phyloP scores from a whole-genome alignment of 2,329 filamentous ascomycete species.

The Neofusicoccum ribis region DNA sequence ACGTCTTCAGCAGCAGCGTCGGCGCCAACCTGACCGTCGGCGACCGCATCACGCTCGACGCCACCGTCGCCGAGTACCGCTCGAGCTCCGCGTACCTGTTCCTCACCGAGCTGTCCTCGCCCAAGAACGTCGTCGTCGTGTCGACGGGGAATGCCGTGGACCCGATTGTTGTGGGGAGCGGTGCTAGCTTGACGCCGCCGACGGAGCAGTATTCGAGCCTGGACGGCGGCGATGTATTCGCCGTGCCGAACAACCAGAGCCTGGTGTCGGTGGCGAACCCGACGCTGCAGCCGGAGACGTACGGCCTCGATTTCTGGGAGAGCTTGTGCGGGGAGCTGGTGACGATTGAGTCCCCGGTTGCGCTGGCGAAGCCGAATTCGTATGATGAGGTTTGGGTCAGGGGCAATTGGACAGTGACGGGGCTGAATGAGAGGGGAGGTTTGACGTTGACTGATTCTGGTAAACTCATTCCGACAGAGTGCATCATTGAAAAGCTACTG shows the following conservation, averaged over 20 bases:
- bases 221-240: constrained; percentile 66
- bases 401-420: constrained; percentile 64
- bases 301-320: constrained; percentile 75
- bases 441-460: constrained; percentile 62
- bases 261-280: constrained; percentile 63
- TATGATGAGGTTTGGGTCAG: constrained; percentile 70
- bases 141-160: constrained; percentile 57
- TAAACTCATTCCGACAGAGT: constrained; percentile 28
- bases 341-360: constrained; percentile 58
- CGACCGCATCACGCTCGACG: constrained; percentile 62
- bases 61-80: constrained; percentile 61
- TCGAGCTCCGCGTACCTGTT: constrained; percentile 59
- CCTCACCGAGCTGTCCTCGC: constrained; percentile 63
- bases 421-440: constrained; percentile 63
- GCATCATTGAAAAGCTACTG: background rate
- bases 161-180: constrained; percentile 62
- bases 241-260: constrained; percentile 62
- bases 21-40: constrained; percentile 59
- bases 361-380: constrained; percentile 61
- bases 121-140: constrained; percentile 54
- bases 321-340: constrained; percentile 67
- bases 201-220: constrained; percentile 62
- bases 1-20: constrained; percentile 60
- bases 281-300: constrained; percentile 58
- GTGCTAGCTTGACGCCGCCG: constrained; percentile 56